phyloP scores from a whole-genome alignment of 108 stramenopile species.

The Skeletonema marinoi region DNA sequence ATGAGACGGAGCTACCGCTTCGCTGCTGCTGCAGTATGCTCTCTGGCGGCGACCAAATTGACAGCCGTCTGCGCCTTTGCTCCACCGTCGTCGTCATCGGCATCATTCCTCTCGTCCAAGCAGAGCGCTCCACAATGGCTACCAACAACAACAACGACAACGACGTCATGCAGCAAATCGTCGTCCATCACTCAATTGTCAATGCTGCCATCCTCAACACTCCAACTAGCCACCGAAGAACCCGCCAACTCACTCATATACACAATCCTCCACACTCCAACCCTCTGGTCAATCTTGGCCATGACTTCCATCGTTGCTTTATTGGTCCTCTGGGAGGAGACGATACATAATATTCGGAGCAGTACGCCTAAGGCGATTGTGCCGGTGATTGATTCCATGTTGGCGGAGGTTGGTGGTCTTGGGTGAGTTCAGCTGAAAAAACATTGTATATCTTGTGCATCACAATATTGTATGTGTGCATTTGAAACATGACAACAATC shows the following conservation, averaged over 20 bases:
- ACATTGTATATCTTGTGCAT: too few relatives aligned
- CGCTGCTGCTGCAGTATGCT: background rate
- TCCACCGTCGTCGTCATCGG: background rate
- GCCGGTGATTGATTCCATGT: constrained; percentile 47
- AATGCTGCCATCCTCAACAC: background rate
- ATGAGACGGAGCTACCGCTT: background rate
- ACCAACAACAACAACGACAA: background rate
- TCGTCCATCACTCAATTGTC: background rate
- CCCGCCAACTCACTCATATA: background rate
- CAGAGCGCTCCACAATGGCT: too few relatives aligned
- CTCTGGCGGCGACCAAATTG: background rate
- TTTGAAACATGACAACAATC: too few relatives aligned
- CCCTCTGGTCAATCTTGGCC: constrained; percentile 30
- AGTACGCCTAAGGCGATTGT: constrained; percentile 25
- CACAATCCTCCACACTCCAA: constrained; percentile 23
- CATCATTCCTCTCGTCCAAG: too few relatives aligned
- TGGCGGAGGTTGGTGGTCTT: constrained; percentile 50
- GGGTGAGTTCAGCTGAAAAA: background rate
- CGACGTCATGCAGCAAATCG: background rate
- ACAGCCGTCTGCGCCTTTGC: background rate
- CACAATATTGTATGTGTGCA: too few relatives aligned
- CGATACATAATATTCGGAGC: constrained; percentile 22
- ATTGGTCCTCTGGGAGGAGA: constrained; percentile 37
- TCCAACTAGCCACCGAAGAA: background rate
- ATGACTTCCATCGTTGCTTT: constrained; percentile 42